phyloP scores from a whole-genome alignment of 805 yeast genomes.

The Candida maris region DNA sequence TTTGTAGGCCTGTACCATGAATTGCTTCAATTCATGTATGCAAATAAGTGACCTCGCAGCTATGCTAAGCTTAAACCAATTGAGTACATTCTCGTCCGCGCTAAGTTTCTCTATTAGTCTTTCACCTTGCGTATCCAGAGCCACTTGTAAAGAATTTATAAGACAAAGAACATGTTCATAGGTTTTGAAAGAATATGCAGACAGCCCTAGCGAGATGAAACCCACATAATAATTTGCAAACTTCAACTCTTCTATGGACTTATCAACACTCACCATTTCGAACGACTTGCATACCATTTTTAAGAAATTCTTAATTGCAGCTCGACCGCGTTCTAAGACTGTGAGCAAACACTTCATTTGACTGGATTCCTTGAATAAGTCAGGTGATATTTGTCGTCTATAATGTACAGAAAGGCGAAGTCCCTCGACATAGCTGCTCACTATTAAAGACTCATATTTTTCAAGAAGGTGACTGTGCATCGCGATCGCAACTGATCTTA shows the following conservation, averaged over 20 bases:
- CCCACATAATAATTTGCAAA: conserved; percentile 27
- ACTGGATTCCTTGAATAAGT: conserved; percentile 27
- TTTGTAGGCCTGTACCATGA: conserved; percentile 16
- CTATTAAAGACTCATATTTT: conserved; percentile 70
- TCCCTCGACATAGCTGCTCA: conserved; percentile 62
- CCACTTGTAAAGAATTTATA: conserved; percentile 41
- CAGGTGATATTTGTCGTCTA: conserved; percentile 26
- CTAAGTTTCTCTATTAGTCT: conserved; percentile 29
- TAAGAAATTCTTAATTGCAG: conserved; percentile 41
- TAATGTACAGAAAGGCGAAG: conserved; percentile 51
- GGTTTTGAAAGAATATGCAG: conserved; percentile 35
- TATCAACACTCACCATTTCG: conserved; percentile 19
- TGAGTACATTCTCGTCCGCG: conserved; percentile 7
- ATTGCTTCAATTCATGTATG: conserved; percentile 12
- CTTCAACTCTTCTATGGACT: conserved; percentile 7
- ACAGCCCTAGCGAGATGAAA: conserved; percentile 39
- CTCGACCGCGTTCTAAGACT: conserved; percentile 38
- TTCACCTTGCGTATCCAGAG: conserved; percentile 40
- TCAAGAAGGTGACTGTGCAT: conserved; percentile 55
- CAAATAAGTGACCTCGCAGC: conserved; percentile 18
- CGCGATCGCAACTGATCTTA: conserved; percentile 46
- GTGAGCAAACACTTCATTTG: conserved; percentile 41
- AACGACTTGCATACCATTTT: conserved; percentile 31
- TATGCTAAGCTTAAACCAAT: conserved; percentile 6
- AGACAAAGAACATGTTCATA: conserved; percentile 51